Percentiles rank a stretch among this genome's conserved stretches.
Evolutionary conservation across 2,329 filamentous ascomycete genomes (phyloP).

Genomic region (Fusarium protoensiforme): DNA sequence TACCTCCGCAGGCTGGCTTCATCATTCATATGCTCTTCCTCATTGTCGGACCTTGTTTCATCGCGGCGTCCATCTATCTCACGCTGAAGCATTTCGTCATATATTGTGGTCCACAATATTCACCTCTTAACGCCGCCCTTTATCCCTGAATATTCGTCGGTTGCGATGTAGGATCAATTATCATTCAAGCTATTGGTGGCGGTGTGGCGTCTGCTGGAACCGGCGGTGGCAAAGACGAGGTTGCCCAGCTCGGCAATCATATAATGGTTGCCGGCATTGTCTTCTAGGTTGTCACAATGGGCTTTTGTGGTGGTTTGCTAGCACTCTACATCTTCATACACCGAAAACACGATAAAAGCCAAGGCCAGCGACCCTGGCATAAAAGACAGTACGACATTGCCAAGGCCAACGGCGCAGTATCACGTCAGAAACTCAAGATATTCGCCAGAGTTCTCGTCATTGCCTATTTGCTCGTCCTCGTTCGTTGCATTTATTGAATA

Average conservation of each 20-base stretch:
- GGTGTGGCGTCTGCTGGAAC: slow-evolving; percentile 56
- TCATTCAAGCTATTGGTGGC: slow-evolving; percentile 68
- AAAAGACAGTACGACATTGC: no score
- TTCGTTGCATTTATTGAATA: slow-evolving; percentile 54
- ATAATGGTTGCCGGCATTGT: slow-evolving; percentile 72
- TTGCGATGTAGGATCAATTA: slow-evolving; percentile 68
- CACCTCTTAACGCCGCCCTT: slow-evolving; percentile 53
- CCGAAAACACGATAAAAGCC: no score
- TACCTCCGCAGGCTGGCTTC: no score
- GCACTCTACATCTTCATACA: slow-evolving; percentile 51
- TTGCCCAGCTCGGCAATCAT: slow-evolving; percentile 59
- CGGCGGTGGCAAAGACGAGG: slow-evolving; percentile 48
- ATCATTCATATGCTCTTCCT: slow-evolving; percentile 64
- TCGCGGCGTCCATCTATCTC: slow-evolving; percentile 71
- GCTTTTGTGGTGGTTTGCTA: slow-evolving; percentile 56
- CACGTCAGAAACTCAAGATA: no score
- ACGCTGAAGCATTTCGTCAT: slow-evolving; percentile 61
- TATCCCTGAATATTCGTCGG: slow-evolving; percentile 68
- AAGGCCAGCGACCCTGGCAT: no score
- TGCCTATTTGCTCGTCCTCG: not conserved
- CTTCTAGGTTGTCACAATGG: slow-evolving; percentile 65
- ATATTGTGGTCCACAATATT: slow-evolving; percentile 57
- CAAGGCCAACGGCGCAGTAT: no score
- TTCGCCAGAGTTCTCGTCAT: not conserved
- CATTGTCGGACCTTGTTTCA: slow-evolving; percentile 71